phyloP scores from a whole-genome alignment of 768 basidiomycete species.

The Tulasnella sp. region DNA sequence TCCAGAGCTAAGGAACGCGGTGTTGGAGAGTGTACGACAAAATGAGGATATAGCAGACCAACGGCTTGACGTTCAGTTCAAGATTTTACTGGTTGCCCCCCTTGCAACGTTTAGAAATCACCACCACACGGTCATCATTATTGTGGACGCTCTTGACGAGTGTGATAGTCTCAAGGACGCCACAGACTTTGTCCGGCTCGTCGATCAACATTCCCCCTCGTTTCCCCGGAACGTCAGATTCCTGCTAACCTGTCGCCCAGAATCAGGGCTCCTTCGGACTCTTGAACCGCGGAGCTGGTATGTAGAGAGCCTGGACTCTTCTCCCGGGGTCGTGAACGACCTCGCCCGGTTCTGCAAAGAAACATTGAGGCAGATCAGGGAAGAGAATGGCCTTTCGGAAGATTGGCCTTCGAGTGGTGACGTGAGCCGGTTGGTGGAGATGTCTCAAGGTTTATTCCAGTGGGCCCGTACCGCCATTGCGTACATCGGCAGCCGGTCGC shows the following conservation, averaged over 20 bases:
- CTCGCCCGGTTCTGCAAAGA: not conserved
- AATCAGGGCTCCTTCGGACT: not conserved
- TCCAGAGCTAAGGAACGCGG: not conserved
- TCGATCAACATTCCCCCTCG: not conserved
- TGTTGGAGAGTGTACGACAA: not conserved
- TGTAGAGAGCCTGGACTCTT: not conserved
- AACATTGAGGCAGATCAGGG: not conserved
- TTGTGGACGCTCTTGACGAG: not conserved
- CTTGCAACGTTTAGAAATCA: not conserved
- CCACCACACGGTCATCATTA: not conserved
- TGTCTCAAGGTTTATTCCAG: not conserved
- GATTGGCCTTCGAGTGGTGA: not conserved
- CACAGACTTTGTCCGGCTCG: not conserved
- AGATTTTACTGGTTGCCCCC: not conserved
- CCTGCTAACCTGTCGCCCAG: not conserved
- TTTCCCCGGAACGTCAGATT: not conserved
- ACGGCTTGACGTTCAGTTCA: not conserved
- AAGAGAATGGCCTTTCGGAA: not conserved
- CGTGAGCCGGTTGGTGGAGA: not conserved
- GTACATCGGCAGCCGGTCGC: not conserved
- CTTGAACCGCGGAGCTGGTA: not conserved
- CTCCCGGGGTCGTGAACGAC: not conserved
- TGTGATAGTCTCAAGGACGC: not conserved
- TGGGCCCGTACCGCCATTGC: not conserved
- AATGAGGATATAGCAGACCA: not conserved